A percentile compares a stretch with the other conserved stretches of the same genome.
Evolutionary conservation across 371 early-diverging fungal species (phyloP).

Genomic region (Syncephalastrum sp.): DNA sequence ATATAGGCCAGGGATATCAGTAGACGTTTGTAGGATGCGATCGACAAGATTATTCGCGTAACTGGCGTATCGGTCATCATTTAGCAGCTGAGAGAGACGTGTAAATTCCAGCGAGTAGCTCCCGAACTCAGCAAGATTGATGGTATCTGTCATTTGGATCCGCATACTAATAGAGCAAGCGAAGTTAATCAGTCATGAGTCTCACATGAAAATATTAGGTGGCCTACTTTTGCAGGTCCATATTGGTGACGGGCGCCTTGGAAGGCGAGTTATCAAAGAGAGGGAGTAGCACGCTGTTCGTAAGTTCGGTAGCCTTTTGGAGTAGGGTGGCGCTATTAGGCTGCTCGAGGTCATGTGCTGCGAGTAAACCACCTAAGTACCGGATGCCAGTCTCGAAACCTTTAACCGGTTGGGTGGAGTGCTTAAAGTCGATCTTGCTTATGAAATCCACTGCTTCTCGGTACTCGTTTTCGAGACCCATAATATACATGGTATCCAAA

Average conservation of each 20-base stretch:
- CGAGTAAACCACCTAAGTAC: constrained; percentile 66
- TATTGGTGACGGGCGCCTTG: constrained; percentile 72
- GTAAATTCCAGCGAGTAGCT: constrained; percentile 85
- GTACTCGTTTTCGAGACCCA: constrained; percentile 69
- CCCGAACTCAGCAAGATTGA: constrained; percentile 76
- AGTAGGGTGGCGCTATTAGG: constrained; percentile 50
- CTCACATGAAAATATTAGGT: not conserved
- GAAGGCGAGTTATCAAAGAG: constrained; percentile 64
- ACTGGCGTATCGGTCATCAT: constrained; percentile 54
- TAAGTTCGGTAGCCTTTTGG: constrained; percentile 72
- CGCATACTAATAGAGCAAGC: no score
- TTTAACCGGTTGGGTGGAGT: constrained; percentile 20
- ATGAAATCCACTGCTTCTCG: constrained; percentile 51
- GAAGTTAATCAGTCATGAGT: not conserved
- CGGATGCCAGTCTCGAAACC: constrained; percentile 78
- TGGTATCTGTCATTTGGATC: constrained; percentile 5
- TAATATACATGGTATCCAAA: constrained; percentile 81
- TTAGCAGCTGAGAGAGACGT: constrained; percentile 68
- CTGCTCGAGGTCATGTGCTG: constrained; percentile 57
- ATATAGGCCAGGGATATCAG: constrained; percentile 53
- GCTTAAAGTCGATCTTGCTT: constrained; percentile 53
- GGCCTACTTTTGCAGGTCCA: constrained; percentile 53
- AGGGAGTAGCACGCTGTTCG: constrained; percentile 63
- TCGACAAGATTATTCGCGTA: constrained; percentile 52
- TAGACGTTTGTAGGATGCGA: constrained; percentile 26